Evolutionary conservation across 768 basidiomycete species (phyloP).

Genomic region (Trametes cinnabarina): DNA sequence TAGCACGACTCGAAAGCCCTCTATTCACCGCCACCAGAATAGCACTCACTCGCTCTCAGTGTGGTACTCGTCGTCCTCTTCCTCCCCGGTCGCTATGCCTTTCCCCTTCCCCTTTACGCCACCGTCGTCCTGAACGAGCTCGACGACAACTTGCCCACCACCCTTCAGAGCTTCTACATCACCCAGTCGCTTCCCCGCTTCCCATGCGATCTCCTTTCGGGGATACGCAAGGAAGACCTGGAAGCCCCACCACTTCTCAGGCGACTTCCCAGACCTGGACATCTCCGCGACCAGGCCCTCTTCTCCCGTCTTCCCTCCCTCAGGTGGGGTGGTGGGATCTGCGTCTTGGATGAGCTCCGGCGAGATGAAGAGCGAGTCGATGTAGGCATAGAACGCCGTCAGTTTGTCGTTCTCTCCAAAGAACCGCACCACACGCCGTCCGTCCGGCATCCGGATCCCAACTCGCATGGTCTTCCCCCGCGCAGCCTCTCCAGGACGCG

Average conservation of each 20-base stretch:
- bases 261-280: slow-evolving; percentile 17
- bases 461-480: slow-evolving; percentile 47
- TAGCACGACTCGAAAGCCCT: background rate
- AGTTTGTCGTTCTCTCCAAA: slow-evolving; percentile 53
- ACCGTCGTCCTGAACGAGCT: slow-evolving; percentile 35
- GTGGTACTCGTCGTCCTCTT: slow-evolving; percentile 21
- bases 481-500: slow-evolving; percentile 25
- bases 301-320: slow-evolving; percentile 31
- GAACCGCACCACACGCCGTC: slow-evolving; percentile 51
- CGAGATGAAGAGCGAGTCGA: slow-evolving; percentile 61
- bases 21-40: background rate
- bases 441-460: slow-evolving; percentile 54
- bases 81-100: slow-evolving; percentile 21
- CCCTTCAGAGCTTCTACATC: slow-evolving; percentile 51
- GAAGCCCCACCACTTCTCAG: slow-evolving; percentile 71
- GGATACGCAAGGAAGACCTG: slow-evolving; percentile 69
- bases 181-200: slow-evolving; percentile 36
- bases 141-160: slow-evolving; percentile 68
- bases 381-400: slow-evolving; percentile 68
- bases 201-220: slow-evolving; percentile 57
- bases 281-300: slow-evolving; percentile 38
- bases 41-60: slow-evolving; percentile 15
- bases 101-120: slow-evolving; percentile 18
- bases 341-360: slow-evolving; percentile 34
- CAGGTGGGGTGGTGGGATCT: slow-evolving; percentile 45